Evolutionary conservation across 495 filamentous ascomycete species (phyloP), one percentile per base, ranked within the genome.

Genomic region (Articulospora tetracladia): DNA sequence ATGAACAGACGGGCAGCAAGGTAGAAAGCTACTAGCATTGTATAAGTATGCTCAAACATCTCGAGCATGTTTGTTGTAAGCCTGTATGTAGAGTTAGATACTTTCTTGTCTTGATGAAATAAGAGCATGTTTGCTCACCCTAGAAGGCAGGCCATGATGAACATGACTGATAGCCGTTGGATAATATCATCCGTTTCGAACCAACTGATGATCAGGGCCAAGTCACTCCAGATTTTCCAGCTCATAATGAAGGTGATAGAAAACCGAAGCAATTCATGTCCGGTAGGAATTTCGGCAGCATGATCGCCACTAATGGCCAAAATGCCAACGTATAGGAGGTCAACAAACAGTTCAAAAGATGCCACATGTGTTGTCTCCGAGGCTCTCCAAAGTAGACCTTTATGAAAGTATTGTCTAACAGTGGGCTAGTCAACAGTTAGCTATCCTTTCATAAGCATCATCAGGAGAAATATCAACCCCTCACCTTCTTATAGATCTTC

Each of bases 151-250:
- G 77, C 75, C 60, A 84, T 78, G 28, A 77, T 69, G 55, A 84
- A 82, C 12, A 85, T 63, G 30, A 86, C 72, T 26, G 72, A 75
- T 55, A 84, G 50, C 12, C 83, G 69, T 58, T 83, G 79, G 12
- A 80, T 50, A 27, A 86, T 73, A 63, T 86, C 83, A 67, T 85
- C 80, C 41, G 69, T 73, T 58, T 85, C 82, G 63, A 86, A 84
- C 83, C 80, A 85, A 49, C 67, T 72, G 53, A 82, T 73, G 17
- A 83, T 64, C 7, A 79, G 57, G 4, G 74, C 69, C 46, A 85
- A 70, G 56, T 84, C 82, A 41, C 69, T 72, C 83, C 83, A 85
- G 63, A 86, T 80, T 69, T 80, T 83, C 79, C 79, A 86, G 32
- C 73, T 73, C 69, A 85, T 74, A 44, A 76, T 73, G 64, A 86